A percentile compares a stretch with the other conserved stretches of the same genome.
Conservation (phyloP, 768 basidiomycete genomes). For the Suillus decipiens region DNA sequence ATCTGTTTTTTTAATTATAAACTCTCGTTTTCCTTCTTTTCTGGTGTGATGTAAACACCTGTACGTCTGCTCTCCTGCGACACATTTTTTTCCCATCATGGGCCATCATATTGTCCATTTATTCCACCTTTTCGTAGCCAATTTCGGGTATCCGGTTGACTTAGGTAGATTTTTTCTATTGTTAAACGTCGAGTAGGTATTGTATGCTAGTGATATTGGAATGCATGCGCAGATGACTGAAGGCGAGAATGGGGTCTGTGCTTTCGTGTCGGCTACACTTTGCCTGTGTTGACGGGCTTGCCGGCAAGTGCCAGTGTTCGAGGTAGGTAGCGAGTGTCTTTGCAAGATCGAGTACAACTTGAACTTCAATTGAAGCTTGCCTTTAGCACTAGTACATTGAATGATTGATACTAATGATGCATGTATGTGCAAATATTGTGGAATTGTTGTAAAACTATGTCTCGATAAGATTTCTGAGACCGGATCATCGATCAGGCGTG, state of each 20-base stretch:
- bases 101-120: background rate
- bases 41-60: conserved; percentile 22
- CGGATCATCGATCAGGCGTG: no score
- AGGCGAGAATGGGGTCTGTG: background rate
- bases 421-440: background rate
- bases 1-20: conserved; percentile 18
- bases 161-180: conserved; percentile 9
- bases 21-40: conserved; percentile 18
- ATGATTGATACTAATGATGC: no score
- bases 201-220: conserved; percentile 3
- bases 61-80: conserved; percentile 22
- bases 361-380: no score
- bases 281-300: background rate
- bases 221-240: background rate
- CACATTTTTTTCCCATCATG: conserved; percentile 12
- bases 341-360: background rate
- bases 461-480: background rate
- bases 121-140: conserved; percentile 2
- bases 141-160: conserved; percentile 1
- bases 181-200: conserved; percentile 10
- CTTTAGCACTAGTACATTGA: background rate
- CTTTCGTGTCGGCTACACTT: background rate
- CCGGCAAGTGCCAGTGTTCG: background rate
- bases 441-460: background rate
- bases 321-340: background rate